Evolutionary conservation across 192 early-diverging fungal genomes (phyloP), one percentile per base, ranked within the genome.

Genomic region (Gorgonomyces haynaldii): DNA sequence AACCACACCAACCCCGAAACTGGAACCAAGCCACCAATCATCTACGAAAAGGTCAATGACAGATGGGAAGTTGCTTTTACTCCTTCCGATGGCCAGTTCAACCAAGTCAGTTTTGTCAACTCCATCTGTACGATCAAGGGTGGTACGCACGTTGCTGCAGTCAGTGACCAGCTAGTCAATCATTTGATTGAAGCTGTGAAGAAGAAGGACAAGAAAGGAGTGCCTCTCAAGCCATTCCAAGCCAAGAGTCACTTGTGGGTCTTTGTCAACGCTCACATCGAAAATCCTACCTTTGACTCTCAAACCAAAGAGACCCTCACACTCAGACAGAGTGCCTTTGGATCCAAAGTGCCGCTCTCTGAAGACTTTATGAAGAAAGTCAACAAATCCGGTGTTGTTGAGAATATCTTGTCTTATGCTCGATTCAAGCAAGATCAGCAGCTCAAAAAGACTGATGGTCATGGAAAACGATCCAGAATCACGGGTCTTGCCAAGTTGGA

Each of bases 291-390:
- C 7, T 98, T 98, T 62, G 89, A 96, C 62, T 93, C 89, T 24
- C 95, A 98, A 65, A 98, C 91, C 19, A 96, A 98, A 60, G 92
- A 95, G 54, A 91, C 70, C 45, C 72, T 98, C 81, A 98, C 90
- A 12, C 62, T 92, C 40, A 70, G 79, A 29, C 28, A 52, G 17
- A 70, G 76, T 0, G 56, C 74, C 2, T 96, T 98, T 61, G 87
- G 86, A 7, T 87, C 85, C 27, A 89, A 72, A 37, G 90, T 83
- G 59, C 59, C 60, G 32, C 45, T 85, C 7, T 60, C 62, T 10
- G 85, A 92, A 7, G 76, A 85, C 38, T 93, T 96, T 58, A 72
- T 84, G 61, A 85, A 81, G 56, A 23, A 63, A 77, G 83, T 95
- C n/a, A 19, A 81, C 28, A 88, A 86, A 47, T 81, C 84, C 13